Evolutionary conservation across 2,329 filamentous ascomycete genomes (phyloP).

Genomic region (Cryphonectria carpinicola): DNA sequence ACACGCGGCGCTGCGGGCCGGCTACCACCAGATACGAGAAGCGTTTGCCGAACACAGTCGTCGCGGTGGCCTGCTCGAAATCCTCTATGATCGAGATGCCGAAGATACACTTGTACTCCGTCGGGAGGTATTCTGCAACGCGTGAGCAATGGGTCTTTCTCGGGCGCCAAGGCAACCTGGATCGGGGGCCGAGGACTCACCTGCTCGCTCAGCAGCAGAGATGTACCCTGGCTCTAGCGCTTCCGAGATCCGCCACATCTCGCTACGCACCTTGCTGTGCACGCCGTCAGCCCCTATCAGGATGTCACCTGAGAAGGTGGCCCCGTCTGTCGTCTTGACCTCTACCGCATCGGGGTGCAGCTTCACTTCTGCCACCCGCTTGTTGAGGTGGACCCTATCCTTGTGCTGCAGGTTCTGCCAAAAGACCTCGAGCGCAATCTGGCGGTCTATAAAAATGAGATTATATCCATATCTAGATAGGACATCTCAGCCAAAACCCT

Average conservation of each 20-base stretch:
- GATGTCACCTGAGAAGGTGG: slow-evolving; percentile 27
- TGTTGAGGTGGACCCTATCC: slow-evolving; percentile 37
- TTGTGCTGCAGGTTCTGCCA: slow-evolving; percentile 41
- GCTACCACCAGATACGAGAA: slow-evolving; percentile 28
- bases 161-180: no score
- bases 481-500: background rate
- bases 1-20: slow-evolving; percentile 21
- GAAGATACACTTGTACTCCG: slow-evolving; percentile 29
- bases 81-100: slow-evolving; percentile 24
- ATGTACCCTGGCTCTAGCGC: slow-evolving; percentile 6
- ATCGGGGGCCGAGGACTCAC: no score
- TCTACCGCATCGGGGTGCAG: background rate
- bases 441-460: slow-evolving; percentile 41
- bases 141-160: no score
- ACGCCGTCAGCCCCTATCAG: slow-evolving; percentile 31
- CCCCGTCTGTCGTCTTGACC: slow-evolving; percentile 26
- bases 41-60: no score
- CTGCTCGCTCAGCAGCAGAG: background rate
- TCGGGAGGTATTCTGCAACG: slow-evolving; percentile 1
- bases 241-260: slow-evolving; percentile 32
- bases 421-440: slow-evolving; percentile 39
- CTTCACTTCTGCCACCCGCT: slow-evolving; percentile 37
- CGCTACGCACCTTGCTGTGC: slow-evolving; percentile 21
- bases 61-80: background rate
- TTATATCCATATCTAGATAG: slow-evolving; percentile 38